Conservation (phyloP, 495 filamentous ascomycete species). For the Xylaria bambusicola region DNA sequence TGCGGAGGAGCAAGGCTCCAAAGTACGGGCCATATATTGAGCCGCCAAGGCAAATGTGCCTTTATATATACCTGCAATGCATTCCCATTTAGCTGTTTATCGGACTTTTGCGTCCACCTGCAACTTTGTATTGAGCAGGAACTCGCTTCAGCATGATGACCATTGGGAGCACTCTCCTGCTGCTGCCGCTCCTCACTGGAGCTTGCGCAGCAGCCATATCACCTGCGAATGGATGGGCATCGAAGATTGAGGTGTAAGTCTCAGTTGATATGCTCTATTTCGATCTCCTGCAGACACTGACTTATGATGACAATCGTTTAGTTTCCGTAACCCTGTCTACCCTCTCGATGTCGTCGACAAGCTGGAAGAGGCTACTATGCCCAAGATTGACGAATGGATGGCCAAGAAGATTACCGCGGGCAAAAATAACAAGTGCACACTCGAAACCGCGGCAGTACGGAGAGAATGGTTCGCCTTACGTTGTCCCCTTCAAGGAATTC, state of each 20-base stretch:
- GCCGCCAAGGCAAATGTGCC: conserved; percentile 26
- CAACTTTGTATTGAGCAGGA: conserved; percentile 21
- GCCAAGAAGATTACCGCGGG: conserved; percentile 33
- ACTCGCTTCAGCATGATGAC: conserved; percentile 36
- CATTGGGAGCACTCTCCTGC: conserved; percentile 33
- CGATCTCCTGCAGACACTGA: conserved; percentile 10
- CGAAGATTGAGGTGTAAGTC: conserved; percentile 39
- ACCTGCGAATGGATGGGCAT: conserved; percentile 26
- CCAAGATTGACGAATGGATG: conserved; percentile 41
- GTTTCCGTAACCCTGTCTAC: conserved; percentile 37
- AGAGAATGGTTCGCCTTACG: conserved; percentile 49
- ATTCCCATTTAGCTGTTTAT: conserved; percentile 8
- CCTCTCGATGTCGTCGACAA: conserved; percentile 44
- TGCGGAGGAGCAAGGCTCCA: conserved; percentile 28
- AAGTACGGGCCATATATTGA: conserved; percentile 29
- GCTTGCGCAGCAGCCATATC: conserved; percentile 22
- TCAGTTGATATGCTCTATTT: background rate
- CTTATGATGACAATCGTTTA: background rate
- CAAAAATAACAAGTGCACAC: conserved; percentile 50
- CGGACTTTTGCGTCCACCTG: conserved; percentile 6
- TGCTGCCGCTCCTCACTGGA: conserved; percentile 38
- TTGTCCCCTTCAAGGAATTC: background rate
- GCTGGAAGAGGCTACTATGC: conserved; percentile 38
- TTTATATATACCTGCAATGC: conserved; percentile 30
- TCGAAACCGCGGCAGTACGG: conserved; percentile 49